Percentiles rank a stretch among this genome's conserved stretches.
These are phyloP conservation scores for Colletotrichum sp. DNA, from an alignment of 2,329 filamentous ascomycete species.

Conservation along the genomic window DNA sequence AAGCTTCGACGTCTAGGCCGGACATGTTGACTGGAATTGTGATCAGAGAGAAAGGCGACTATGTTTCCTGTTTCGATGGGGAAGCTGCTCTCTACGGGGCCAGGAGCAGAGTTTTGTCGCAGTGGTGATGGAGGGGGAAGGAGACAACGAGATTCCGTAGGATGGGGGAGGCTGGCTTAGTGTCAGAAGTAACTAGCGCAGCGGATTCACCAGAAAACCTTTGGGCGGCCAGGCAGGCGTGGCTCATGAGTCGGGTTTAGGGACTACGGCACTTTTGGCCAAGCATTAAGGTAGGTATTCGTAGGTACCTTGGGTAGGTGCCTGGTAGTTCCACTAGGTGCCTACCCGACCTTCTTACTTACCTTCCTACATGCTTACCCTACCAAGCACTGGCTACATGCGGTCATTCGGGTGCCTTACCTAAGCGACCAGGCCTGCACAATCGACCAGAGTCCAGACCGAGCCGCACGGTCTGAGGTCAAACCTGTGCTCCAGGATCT, in stretches of 20 bases:
- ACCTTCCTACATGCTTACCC: neutral
- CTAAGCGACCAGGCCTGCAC: neutral
- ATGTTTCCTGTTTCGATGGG: neutral
- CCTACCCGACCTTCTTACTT: neutral
- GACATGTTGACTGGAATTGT: slow-evolving; percentile 42
- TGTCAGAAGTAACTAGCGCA: neutral
- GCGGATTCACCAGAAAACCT: neutral
- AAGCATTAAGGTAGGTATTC: neutral
- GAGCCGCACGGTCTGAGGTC: neutral
- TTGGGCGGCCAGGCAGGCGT: neutral
- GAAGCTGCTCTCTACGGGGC: neutral
- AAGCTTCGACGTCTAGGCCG: slow-evolving; percentile 79
- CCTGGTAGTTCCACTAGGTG: no score
- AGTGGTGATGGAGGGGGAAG: neutral
- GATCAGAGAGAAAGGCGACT: neutral
- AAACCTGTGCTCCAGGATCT: neutral
- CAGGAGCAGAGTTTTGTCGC: neutral
- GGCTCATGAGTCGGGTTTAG: slow-evolving; percentile 1
- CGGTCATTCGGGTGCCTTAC: neutral
- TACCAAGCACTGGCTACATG: neutral
- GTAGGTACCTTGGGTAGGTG: no score
- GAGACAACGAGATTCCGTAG: neutral
- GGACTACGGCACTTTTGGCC: neutral
- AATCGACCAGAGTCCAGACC: neutral
- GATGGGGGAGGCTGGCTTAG: neutral